Conservation (phyloP, 2,329 filamentous ascomycete species). For the Monosporascus sp. region DNA sequence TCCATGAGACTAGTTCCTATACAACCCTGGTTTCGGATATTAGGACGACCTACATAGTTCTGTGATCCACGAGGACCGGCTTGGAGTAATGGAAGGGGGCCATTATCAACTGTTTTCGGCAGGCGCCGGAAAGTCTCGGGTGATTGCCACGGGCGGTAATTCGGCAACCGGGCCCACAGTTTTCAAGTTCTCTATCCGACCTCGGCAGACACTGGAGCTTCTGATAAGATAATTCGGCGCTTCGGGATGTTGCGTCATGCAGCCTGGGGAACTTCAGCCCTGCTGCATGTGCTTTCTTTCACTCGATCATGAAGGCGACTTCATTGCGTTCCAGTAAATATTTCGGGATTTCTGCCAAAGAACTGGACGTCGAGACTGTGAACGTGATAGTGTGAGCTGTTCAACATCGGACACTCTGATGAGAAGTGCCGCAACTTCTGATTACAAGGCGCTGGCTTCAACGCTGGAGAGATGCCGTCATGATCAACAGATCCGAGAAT, state of each 20-base stretch:
- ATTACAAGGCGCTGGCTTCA: too few relatives aligned
- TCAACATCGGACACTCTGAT: too few relatives aligned
- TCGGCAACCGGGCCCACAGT: background rate
- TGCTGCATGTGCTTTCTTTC: too few relatives aligned
- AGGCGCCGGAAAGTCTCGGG: background rate
- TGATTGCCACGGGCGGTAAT: background rate
- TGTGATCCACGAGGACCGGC: too few relatives aligned
- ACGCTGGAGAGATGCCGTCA: slow-evolving; percentile 9
- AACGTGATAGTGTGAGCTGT: background rate
- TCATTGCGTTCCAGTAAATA: background rate
- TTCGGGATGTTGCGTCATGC: slow-evolving; percentile 8
- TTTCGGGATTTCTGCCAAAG: background rate
- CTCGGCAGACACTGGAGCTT: slow-evolving; percentile 10
- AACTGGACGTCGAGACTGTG: background rate
- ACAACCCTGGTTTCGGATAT: too few relatives aligned
- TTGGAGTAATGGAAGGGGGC: too few relatives aligned
- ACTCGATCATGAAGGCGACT: background rate
- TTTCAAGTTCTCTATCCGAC: slow-evolving; percentile 8
- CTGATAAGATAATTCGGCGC: slow-evolving; percentile 7
- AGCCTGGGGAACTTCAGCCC: background rate
- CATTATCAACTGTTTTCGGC: background rate
- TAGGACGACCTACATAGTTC: too few relatives aligned
- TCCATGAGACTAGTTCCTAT: too few relatives aligned
- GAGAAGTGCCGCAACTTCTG: too few relatives aligned
- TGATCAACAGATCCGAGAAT: slow-evolving; percentile 8